Conservation (phyloP, 148 eudicot genomes). For the Arctostaphylos glauca region DNA sequence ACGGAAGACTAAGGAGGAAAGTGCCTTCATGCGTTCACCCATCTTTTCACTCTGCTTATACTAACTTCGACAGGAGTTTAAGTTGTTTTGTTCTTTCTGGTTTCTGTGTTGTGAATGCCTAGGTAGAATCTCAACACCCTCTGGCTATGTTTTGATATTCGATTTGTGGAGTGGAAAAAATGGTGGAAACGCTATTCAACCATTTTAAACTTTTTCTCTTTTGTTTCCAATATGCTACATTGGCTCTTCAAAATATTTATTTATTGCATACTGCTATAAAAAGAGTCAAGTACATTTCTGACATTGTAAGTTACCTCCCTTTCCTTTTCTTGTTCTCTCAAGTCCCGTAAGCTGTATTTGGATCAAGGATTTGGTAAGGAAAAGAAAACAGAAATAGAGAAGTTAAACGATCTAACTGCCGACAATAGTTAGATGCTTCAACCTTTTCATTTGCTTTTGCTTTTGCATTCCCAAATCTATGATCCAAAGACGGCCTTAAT, state of each 20-base stretch:
- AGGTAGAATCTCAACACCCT: neutral
- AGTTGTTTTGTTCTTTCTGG: neutral
- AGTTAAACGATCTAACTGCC: neutral
- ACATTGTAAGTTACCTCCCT: neutral
- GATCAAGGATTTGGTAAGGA: neutral
- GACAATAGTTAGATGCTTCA: neutral
- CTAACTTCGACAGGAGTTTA: neutral
- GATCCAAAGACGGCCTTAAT: neutral
- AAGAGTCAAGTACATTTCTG: neutral
- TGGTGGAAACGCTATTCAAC: neutral
- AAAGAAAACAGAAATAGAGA: neutral
- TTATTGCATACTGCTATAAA: neutral
- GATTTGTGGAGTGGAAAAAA: neutral
- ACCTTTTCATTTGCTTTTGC: too few species aligned
- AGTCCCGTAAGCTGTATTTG: neutral
- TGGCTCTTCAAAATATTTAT: neutral
- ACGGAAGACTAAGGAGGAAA: too few species aligned
- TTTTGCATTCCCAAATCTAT: too few species aligned
- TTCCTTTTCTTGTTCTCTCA: neutral
- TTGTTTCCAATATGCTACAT: neutral
- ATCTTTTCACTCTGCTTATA: too few species aligned
- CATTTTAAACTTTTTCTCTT: neutral
- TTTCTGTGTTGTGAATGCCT: neutral
- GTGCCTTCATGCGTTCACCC: too few species aligned
- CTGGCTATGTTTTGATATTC: neutral